A percentile compares a stretch with the other conserved stretches of the same genome.
Evolutionary conservation across 495 filamentous ascomycete species (phyloP).

Genomic region (Xylaria flabelliformis): DNA sequence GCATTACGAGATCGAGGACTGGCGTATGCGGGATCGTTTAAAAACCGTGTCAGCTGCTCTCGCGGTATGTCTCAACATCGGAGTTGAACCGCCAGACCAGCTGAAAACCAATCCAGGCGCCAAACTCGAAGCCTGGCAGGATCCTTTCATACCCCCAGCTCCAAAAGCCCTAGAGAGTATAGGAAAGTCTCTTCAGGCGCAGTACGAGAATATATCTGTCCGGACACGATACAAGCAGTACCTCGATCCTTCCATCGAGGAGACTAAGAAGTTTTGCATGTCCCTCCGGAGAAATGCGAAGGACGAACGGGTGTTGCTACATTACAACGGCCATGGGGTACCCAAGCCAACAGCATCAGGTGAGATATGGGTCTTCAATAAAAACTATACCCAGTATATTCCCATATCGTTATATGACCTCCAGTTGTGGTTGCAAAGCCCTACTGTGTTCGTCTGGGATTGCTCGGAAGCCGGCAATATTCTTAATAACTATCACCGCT

Average conservation of each 20-base stretch:
- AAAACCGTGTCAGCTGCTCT: conserved; percentile 97
- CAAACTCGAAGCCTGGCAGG: conserved; percentile 95
- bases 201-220: conserved; percentile 94
- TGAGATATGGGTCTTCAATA: conserved; percentile 99
- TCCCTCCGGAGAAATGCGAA: conserved; percentile 89
- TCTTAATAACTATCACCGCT: conserved; percentile 89
- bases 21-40: conserved; percentile 94
- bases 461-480: conserved; percentile 96
- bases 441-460: conserved; percentile 96
- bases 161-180: conserved; percentile 91
- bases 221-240: conserved; percentile 96
- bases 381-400: conserved; percentile 98
- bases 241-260: conserved; percentile 93
- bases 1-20: conserved; percentile 75
- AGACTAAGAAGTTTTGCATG: conserved; percentile 93
- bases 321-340: conserved; percentile 99
- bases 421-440: conserved; percentile 93
- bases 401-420: conserved; percentile 95
- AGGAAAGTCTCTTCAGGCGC: conserved; percentile 90
- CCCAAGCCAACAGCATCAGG: conserved; percentile 94
- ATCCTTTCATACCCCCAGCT: conserved; percentile 79
- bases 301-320: conserved; percentile 92
- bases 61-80: conserved; percentile 94
- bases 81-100: conserved; percentile 95
- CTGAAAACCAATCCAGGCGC: conserved; percentile 91